Evolutionary conservation across 2,329 filamentous ascomycete species (phyloP).

Genomic region (Zarea fungicola): DNA sequence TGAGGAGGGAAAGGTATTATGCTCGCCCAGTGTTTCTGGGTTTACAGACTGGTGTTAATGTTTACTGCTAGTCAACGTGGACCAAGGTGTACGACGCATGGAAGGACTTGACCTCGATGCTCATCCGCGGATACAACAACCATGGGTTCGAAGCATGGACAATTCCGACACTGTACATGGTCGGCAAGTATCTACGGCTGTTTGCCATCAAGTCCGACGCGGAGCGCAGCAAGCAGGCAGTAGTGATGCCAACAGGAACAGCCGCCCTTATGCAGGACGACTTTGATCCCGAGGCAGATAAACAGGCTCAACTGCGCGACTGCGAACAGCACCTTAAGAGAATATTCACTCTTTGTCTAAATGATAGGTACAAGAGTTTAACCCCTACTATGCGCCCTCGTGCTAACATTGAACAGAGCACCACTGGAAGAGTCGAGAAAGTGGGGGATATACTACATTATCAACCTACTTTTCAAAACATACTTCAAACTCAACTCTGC

Average conservation of each 20-base stretch:
- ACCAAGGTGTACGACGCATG: conserved; percentile 80
- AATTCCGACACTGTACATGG: conserved; percentile 81
- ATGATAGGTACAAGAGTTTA: conserved; percentile 63
- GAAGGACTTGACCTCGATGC: conserved; percentile 73
- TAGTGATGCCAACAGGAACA: conserved; percentile 30
- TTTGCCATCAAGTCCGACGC: conserved; percentile 91
- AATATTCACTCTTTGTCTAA: conserved; percentile 85
- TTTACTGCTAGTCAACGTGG: conserved; percentile 54
- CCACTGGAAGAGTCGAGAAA: conserved; percentile 86
- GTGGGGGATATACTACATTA: conserved; percentile 95
- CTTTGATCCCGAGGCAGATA: conserved; percentile 68
- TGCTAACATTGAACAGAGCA: conserved; percentile 46
- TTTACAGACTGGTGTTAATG: neutral
- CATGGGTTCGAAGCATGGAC: conserved; percentile 82
- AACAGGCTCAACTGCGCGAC: conserved; percentile 83
- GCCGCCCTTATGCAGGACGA: conserved; percentile 66
- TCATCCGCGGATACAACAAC: conserved; percentile 77
- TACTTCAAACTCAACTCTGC: conserved; percentile 95
- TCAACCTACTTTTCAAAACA: conserved; percentile 94
- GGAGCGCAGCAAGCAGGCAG: conserved; percentile 43
- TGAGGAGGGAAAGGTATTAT: conserved; percentile 31
- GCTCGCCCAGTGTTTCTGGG: conserved; percentile 1
- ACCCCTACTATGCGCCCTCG: conserved; percentile 11
- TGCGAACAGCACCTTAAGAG: conserved; percentile 85
- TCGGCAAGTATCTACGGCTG: conserved; percentile 77